phyloP scores from a whole-genome alignment of 1,139 yeast species.

The Yamadazyma pseudoaaseri region DNA sequence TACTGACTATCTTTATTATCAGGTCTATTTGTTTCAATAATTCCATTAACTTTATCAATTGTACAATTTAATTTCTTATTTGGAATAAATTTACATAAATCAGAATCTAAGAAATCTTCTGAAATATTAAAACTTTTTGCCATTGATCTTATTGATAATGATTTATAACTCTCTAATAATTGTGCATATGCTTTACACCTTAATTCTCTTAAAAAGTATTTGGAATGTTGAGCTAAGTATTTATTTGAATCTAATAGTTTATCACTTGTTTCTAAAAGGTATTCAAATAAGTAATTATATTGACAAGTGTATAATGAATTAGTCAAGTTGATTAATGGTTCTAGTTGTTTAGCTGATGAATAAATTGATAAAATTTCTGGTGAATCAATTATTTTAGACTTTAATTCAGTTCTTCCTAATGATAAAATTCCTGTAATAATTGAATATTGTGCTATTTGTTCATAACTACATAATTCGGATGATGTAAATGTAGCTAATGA shows the following conservation, averaged over 20 bases:
- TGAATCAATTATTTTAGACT: conserved; percentile 82
- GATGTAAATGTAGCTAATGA: conserved; percentile 95
- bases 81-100: conserved; percentile 87
- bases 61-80: conserved; percentile 92
- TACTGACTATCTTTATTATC: conserved; percentile 95
- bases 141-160: conserved; percentile 87
- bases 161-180: conserved; percentile 89
- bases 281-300: conserved; percentile 76
- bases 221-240: conserved; percentile 75
- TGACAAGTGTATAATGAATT: conserved; percentile 89
- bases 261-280: conserved; percentile 76
- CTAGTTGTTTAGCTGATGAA: conserved; percentile 69
- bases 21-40: conserved; percentile 93
- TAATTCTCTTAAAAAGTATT: conserved; percentile 86
- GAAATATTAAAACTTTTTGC: conserved; percentile 90
- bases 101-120: conserved; percentile 77
- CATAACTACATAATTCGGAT: conserved; percentile 88
- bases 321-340: conserved; percentile 80
- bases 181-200: conserved; percentile 95
- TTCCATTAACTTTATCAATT: conserved; percentile 93
- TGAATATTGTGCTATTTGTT: conserved; percentile 86
- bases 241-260: conserved; percentile 70
- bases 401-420: conserved; percentile 80
- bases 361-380: conserved; percentile 87
- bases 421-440: conserved; percentile 82